Evolutionary conservation across 306 rosid genomes (phyloP), one percentile per base, ranked within the genome.

Genomic region (Pyrus communis): DNA sequence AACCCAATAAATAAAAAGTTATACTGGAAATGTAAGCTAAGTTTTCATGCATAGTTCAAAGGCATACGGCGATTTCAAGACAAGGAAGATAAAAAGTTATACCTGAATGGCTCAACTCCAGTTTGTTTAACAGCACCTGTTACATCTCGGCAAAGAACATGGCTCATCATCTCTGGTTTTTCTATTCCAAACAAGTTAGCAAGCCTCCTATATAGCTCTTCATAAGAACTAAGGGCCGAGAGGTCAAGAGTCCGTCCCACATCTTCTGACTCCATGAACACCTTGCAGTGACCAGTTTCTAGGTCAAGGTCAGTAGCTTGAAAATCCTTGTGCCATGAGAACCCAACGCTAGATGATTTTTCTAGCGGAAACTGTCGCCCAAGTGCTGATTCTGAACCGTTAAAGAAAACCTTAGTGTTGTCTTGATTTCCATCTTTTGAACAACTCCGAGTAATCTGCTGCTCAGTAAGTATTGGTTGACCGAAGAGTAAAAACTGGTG

Each of bases 21-120:
- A 55, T 42, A 19, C 35, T 6, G 22, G 66, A 71, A 57, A 70
- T n/a, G 11, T 21, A 23, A 58, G 74, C 12, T 61, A 76, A 46
- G 61, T 27, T 23, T 10, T 19, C 62, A 70, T 15, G 27, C 25
- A 7, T 5, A 27, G 35, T 68, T 57, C n/a, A 69, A 58, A 66
- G 70, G 11, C 21, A 13, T 13, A 61, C 30, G 17, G 3, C 21
- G 62, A 64, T 15, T 52, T 64, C 30, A 70, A 58, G 70, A 73
- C 19, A 57, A 69, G 49, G 27, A 15, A 15, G 11, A 69, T 69
- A 28, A 54, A 7, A 59, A 59, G 58, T 2, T 5, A 38, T 81
- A 93, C 99, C 97, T 85, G 86, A 92, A 95, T 43, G 97, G 97
- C 82, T 95, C 95, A 40, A 90, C 93, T 66, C 99, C 99, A 15